Evolutionary conservation across 129 eudicot species (phyloP).

Genomic region (Dittrichia graveolens): DNA sequence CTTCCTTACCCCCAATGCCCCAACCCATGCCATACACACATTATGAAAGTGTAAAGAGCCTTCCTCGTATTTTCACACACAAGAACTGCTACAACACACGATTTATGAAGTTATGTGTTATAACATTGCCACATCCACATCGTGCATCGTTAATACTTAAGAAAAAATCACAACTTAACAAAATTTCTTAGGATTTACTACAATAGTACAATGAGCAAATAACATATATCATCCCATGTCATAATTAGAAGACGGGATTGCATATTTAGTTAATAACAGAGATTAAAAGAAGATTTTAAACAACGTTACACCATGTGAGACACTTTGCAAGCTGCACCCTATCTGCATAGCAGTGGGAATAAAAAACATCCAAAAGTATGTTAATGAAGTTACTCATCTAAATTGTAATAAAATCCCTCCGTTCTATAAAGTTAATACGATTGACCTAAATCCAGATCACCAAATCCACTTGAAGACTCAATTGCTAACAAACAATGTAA

Average conservation of each 20-base stretch:
- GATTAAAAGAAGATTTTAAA: neutral
- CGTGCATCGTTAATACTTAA: neutral
- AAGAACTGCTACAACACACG: neutral
- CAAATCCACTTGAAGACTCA: conserved; percentile 13
- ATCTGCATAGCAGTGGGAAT: conserved; percentile 1
- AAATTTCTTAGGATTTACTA: conserved; percentile 4
- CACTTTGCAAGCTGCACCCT: conserved; percentile 1
- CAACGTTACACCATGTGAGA: no score
- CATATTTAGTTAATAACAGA: neutral
- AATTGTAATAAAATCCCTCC: neutral
- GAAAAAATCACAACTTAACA: conserved; percentile 13
- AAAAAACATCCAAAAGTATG: conserved; percentile 10
- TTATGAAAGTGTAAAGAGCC: no score
- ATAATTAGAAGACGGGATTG: no score
- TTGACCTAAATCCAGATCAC: conserved; percentile 10
- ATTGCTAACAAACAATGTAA: neutral
- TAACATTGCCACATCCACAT: neutral
- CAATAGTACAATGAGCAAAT: neutral
- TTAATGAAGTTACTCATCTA: conserved; percentile 1
- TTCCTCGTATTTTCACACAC: no score
- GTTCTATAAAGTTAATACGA: neutral
- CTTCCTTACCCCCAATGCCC: no score
- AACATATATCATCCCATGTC: neutral
- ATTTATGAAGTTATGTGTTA: neutral
- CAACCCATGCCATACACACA: no score